These are phyloP conservation scores for Discostella stelligeroides DNA, from an alignment of 108 stramenopile genomes.

Conservation along the genomic window DNA sequence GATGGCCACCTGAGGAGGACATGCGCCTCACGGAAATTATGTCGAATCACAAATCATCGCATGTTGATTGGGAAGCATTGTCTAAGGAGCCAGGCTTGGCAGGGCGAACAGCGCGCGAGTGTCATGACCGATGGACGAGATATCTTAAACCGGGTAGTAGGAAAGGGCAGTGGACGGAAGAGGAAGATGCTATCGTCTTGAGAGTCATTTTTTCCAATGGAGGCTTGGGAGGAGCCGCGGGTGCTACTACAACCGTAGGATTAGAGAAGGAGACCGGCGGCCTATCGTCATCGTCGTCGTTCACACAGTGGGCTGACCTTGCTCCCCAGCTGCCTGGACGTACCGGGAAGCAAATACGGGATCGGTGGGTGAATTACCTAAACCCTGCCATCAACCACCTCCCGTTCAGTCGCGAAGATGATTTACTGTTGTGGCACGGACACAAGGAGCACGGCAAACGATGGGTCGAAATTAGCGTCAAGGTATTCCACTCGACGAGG, in stretches of 20 bases:
- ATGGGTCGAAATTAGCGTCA: constrained; percentile 28
- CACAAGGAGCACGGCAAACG: constrained; percentile 23
- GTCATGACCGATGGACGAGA: constrained; percentile 84
- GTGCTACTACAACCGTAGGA: not conserved
- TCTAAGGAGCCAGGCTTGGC: constrained; percentile 22
- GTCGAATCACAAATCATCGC: constrained; percentile 25
- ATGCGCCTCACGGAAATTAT: constrained; percentile 14
- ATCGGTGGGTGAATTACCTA: constrained; percentile 48
- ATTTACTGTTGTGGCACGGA: constrained; percentile 34
- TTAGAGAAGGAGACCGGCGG: not conserved
- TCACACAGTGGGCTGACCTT: constrained; percentile 49
- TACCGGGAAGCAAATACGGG: constrained; percentile 44
- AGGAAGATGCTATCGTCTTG: constrained; percentile 43
- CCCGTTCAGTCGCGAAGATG: constrained; percentile 36
- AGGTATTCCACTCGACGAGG: constrained; percentile 32
- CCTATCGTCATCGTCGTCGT: constrained; percentile 1
- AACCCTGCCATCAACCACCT: constrained; percentile 36
- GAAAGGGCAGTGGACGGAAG: constrained; percentile 68
- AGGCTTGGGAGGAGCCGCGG: not conserved
- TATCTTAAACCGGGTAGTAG: constrained; percentile 83
- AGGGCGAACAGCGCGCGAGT: constrained; percentile 61
- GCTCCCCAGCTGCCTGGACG: constrained; percentile 39
- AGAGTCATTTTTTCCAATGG: constrained; percentile 16
- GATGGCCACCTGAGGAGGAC: constrained; percentile 31
- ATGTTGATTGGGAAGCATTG: constrained; percentile 23